These are phyloP conservation scores for Blastomyces parvus DNA, from an alignment of 2,329 filamentous ascomycete species.

Conservation along the genomic window DNA sequence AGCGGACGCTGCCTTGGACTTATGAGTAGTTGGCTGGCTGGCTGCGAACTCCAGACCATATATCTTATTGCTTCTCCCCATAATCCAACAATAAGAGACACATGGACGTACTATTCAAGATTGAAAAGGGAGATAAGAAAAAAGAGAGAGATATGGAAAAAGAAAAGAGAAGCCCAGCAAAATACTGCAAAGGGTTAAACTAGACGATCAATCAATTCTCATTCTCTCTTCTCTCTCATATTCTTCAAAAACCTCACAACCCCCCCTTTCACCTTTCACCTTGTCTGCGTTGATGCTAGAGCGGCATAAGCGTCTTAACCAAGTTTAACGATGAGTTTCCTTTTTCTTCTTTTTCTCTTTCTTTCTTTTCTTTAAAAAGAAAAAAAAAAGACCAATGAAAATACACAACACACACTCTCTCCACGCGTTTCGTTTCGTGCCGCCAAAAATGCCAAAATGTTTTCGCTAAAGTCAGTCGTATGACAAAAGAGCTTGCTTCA, in stretches of 20 bases:
- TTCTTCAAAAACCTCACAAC: too few relatives aligned
- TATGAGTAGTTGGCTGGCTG: background rate
- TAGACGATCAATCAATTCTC: background rate
- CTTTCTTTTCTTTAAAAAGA: too few relatives aligned
- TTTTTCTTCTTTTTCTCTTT: too few relatives aligned
- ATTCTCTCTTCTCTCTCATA: too few relatives aligned
- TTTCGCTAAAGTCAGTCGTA: background rate
- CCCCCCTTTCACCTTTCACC: background rate
- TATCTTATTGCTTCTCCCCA: background rate
- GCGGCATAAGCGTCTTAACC: background rate
- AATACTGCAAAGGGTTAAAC: background rate
- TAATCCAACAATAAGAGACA: background rate
- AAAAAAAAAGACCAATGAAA: too few relatives aligned
- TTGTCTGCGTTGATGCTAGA: background rate
- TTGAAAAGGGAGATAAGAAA: background rate
- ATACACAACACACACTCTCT: too few relatives aligned
- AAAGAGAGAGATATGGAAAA: background rate
- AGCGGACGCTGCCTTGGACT: background rate
- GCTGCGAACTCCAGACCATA: background rate
- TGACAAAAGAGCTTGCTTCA: conserved; percentile 2
- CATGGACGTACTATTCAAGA: background rate
- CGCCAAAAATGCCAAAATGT: background rate
- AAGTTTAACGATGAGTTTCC: background rate
- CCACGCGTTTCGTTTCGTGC: too few relatives aligned
- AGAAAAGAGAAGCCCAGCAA: background rate